Percentiles rank a stretch among this genome's conserved stretches.
These are phyloP conservation scores for Candida sp. DNA, from an alignment of 1,139 yeast genomes.

Conservation along the genomic window DNA sequence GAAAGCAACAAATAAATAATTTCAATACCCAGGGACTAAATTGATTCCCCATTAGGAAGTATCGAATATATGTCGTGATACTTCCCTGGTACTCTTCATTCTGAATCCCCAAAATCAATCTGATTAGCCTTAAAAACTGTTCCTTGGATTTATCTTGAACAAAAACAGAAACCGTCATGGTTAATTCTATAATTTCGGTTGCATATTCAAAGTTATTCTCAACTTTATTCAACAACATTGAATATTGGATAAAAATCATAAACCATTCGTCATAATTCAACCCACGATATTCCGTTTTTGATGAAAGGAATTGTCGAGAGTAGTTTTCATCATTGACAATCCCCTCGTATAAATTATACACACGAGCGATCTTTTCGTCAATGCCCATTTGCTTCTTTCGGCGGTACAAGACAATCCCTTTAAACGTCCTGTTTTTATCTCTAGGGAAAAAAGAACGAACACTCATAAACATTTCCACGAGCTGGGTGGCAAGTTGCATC, in stretches of 20 bases:
- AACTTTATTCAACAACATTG: conserved; percentile 60
- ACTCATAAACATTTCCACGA: conserved; percentile 77
- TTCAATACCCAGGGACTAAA: conserved; percentile 70
- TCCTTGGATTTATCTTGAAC: conserved; percentile 55
- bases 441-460: conserved; percentile 77
- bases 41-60: conserved; percentile 63
- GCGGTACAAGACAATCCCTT: conserved; percentile 63
- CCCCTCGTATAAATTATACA: conserved; percentile 66
- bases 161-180: conserved; percentile 75
- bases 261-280: conserved; percentile 81
- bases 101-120: conserved; percentile 60
- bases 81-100: conserved; percentile 48
- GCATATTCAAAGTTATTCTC: conserved; percentile 67
- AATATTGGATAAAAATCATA: conserved; percentile 73
- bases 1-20: conserved; percentile 63
- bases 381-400: conserved; percentile 60
- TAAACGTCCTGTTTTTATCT: conserved; percentile 66
- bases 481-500: conserved; percentile 80
- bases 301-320: conserved; percentile 37
- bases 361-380: conserved; percentile 69
- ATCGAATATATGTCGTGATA: conserved; percentile 54
- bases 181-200: conserved; percentile 64
- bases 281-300: conserved; percentile 65
- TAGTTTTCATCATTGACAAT: conserved; percentile 38
- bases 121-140: conserved; percentile 58